Base-by-base conservation (phyloP, 2,329 filamentous ascomycete species). In the Paecilomyces niveus region DNA sequence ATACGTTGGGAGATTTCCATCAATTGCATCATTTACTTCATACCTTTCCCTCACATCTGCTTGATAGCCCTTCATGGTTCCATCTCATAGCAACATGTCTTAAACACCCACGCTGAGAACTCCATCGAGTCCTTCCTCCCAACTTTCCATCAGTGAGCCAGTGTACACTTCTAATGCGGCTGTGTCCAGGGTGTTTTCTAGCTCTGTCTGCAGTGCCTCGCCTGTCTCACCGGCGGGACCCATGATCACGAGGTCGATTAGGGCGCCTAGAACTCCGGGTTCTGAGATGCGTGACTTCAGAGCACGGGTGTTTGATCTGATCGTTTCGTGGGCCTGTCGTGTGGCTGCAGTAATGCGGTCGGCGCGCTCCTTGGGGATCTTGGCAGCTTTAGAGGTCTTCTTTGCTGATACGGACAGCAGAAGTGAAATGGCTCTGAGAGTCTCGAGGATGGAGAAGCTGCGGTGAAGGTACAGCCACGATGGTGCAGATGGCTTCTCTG, bases 111-210 rank as follows among this genome's bases (percentile, higher is more conserved):
- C 65, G 13, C 57, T 57, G 59, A 77, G 57, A 39, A 78, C 64
- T 3, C 76, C 76, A 56, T 75, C 70, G 24, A 79, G 67, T 5
- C 70, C 75, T 57, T 78, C 76, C 54, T 78, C 76, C 77, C 77
- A 79, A 62, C 77, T 79, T 59, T 79, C 76, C 68, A 74, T 77
- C 62, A 79, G 64, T 32, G 69, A 67, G n/a, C 74, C 76, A 59
- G 74, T 76, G 63, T 77, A 74, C 21, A 77, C 57, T 63, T 79
- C 77, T 59, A 79, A 60, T 3, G 67, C 69, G 9, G 73, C 68
- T 54, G 68, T 67, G 56, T 75, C 75, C 39, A 76, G 61, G 31
- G 71, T 65, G 22, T 70, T 65, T 33, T 74, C 72, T 26, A 78
- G 58, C 55, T 71, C 67, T 3, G 58, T 58, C 29, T 66, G 67